phyloP scores from a whole-genome alignment of 352 stramenopile genomes.

The Globisporangium apiculatum region DNA sequence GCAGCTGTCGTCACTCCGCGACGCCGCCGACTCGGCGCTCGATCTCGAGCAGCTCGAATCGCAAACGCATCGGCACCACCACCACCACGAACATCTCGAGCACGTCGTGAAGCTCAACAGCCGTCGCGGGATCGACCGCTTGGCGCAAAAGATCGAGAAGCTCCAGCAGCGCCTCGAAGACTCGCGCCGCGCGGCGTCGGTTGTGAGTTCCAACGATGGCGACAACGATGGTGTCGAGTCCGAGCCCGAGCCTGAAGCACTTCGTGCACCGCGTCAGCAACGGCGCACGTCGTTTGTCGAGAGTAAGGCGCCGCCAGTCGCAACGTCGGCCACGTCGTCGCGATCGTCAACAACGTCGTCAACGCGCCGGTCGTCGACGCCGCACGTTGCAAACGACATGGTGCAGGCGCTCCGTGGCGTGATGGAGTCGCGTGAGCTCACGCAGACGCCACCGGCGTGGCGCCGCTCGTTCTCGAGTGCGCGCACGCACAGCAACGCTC shows the following conservation, averaged over 20 bases:
- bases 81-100: slow-evolving; percentile 3
- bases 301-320: not conserved
- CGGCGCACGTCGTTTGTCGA: slow-evolving; percentile 8
- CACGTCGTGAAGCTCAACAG: slow-evolving; percentile 27
- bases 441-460: slow-evolving; percentile 26
- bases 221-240: slow-evolving; percentile 11
- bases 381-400: slow-evolving; percentile 26
- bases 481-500: slow-evolving; percentile 1
- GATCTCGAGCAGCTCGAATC: not conserved
- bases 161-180: slow-evolving; percentile 38
- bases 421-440: slow-evolving; percentile 71
- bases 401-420: slow-evolving; percentile 50
- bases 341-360: slow-evolving; percentile 3
- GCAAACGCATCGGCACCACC: slow-evolving; percentile 2
- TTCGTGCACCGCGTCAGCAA: not conserved
- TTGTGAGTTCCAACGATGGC: slow-evolving; percentile 12
- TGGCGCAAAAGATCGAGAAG: slow-evolving; percentile 39
- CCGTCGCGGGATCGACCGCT: slow-evolving; percentile 31
- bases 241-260: slow-evolving; percentile 20
- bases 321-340: not conserved
- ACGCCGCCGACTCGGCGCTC: not conserved
- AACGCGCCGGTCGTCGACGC: slow-evolving; percentile 7
- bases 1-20: not conserved
- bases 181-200: slow-evolving; percentile 19
- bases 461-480: slow-evolving; percentile 10